Base-by-base conservation (phyloP, 306 rosid species). In the Amphicarpaea edgeworthii region DNA sequence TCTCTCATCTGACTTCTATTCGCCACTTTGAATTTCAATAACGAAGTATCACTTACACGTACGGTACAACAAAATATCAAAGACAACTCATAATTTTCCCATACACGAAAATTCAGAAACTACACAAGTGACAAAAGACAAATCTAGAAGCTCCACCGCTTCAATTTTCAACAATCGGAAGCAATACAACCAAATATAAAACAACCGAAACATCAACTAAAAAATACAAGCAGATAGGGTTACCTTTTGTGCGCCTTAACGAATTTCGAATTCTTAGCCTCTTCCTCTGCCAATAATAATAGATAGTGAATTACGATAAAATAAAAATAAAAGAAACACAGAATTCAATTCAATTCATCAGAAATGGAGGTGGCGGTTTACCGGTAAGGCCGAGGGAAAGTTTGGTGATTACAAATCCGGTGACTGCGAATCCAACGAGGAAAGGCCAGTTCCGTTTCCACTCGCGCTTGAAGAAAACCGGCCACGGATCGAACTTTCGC, bases 381-480 rank as follows among this genome's bases (percentile, higher is more conserved):
- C 96, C 96, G 26, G 88, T 38, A 53, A 88, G 65, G 38, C 91
- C 85, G 7, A 87, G 87, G 38, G 93, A 76, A 8, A 90, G 6
- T 83, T 88, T 90, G 79, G 96, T 88, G 81, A 88, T 80, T 32
- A 88, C 0, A 37, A 85, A 0, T 16, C 96, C 93, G 17, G 90
- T 88, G 7, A 88, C 10, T 67, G 93, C 91, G 78, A 90, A 90
- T 3, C 96, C 96, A 0, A 85, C 91, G 1, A 90, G 84, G 73
- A 90, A 90, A 0, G 96, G 96, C 93, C 93, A 90, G 81, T 72
- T 90, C 54, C 93, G 79, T n/a, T 74, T 83, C 93, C 93, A 90
- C 62, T 90, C 96, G 7, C 93, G 85, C 87, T 77, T 83, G 93
- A 90, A 90, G 90, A 90, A 90, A 61, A 90, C 69, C 2, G 91